Evolutionary conservation across 1,284 basidiomycete genomes (phyloP).

Genomic region (Irpex rosettiformis): DNA sequence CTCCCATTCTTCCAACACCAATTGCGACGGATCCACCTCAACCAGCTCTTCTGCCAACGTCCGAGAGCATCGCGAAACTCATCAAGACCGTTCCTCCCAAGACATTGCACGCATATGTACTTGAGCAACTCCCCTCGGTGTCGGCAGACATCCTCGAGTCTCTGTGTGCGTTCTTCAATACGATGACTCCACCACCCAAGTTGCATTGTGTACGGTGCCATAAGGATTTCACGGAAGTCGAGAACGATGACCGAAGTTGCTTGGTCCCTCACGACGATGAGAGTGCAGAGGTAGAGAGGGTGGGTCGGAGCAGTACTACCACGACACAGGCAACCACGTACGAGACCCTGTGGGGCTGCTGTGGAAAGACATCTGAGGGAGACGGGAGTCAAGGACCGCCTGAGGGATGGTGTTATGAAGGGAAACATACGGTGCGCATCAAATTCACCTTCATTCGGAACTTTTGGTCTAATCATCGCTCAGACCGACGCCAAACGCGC

Average conservation of each 20-base stretch:
- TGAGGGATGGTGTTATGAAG: slow-evolving; percentile 82
- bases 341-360: slow-evolving; percentile 66
- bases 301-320: slow-evolving; percentile 27
- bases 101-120: slow-evolving; percentile 58
- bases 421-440: slow-evolving; percentile 63
- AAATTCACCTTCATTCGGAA: background rate
- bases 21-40: slow-evolving; percentile 16
- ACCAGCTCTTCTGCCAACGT: slow-evolving; percentile 26
- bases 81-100: slow-evolving; percentile 62
- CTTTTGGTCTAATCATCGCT: slow-evolving; percentile 7
- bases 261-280: slow-evolving; percentile 55
- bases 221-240: slow-evolving; percentile 39
- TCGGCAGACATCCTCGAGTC: slow-evolving; percentile 31
- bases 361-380: slow-evolving; percentile 64
- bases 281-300: slow-evolving; percentile 46
- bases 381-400: slow-evolving; percentile 77
- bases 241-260: slow-evolving; percentile 35
- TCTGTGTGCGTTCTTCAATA: slow-evolving; percentile 52
- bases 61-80: slow-evolving; percentile 44
- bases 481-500: slow-evolving; percentile 72
- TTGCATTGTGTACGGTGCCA: slow-evolving; percentile 76
- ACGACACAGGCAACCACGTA: slow-evolving; percentile 30
- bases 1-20: slow-evolving; percentile 20
- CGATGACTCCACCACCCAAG: slow-evolving; percentile 57
- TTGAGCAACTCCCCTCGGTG: slow-evolving; percentile 41